Conservation (phyloP, 257 asterid species). For the Striga asiatica region DNA sequence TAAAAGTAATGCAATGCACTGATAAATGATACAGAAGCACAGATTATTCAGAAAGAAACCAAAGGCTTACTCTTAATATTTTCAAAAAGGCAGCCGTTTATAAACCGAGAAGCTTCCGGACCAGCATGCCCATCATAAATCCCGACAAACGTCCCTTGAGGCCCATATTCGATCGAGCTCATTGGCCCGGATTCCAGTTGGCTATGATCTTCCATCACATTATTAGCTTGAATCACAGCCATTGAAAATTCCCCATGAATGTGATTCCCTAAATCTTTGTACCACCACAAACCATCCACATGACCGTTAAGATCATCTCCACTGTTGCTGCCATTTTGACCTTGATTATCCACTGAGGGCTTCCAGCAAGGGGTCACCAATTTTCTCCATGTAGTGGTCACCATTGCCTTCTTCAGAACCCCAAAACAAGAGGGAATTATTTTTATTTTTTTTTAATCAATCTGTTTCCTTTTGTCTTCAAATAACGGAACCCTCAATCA, state of each 20-base stretch:
- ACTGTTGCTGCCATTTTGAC: no score
- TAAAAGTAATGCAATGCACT: neutral
- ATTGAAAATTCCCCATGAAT: conserved; percentile 66
- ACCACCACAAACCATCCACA: conserved; percentile 67
- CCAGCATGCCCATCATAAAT: conserved; percentile 89
- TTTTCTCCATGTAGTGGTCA: neutral
- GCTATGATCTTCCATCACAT: conserved; percentile 59
- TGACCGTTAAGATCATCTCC: conserved; percentile 13
- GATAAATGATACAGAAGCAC: neutral
- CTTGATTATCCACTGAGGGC: neutral
- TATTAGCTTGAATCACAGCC: conserved; percentile 81
- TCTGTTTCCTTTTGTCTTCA: neutral
- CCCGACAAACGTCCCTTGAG: conserved; percentile 77
- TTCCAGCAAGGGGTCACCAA: neutral
- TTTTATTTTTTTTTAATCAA: no score
- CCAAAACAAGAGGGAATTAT: no score
- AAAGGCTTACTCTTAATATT: conserved; percentile 52
- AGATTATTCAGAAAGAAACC: neutral
- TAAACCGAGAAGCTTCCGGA: conserved; percentile 58
- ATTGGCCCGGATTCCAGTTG: conserved; percentile 71
- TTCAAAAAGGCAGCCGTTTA: conserved; percentile 44
- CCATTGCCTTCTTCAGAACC: neutral
- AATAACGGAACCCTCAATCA: neutral
- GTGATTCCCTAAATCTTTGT: conserved; percentile 54
- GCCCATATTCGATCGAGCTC: conserved; percentile 52